Conservation (phyloP, 1,284 basidiomycete genomes). For the Takashimella koratensis region DNA sequence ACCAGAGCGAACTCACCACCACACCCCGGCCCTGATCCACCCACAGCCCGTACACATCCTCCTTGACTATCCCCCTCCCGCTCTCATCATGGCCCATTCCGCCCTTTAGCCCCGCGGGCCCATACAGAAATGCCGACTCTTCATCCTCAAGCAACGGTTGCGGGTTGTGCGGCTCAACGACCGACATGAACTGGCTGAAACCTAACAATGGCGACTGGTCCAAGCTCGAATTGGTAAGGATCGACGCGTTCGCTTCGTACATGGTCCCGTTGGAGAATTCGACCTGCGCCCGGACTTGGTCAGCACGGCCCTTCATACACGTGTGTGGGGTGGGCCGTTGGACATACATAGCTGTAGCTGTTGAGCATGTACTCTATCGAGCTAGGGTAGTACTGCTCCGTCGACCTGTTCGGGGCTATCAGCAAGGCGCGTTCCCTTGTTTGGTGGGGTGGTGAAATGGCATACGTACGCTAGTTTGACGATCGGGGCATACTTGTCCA, state of each 20-base stretch:
- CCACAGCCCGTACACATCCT: slow-evolving; percentile 44
- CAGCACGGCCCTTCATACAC: too few relatives aligned
- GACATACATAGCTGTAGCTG: slow-evolving; percentile 30
- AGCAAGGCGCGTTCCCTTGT: background rate
- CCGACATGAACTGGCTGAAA: slow-evolving; percentile 20
- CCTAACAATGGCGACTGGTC: slow-evolving; percentile 9
- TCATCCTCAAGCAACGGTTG: slow-evolving; percentile 31
- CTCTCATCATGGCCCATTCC: slow-evolving; percentile 17
- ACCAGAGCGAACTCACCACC: slow-evolving; percentile 39
- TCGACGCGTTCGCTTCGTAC: background rate
- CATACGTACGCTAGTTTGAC: slow-evolving; percentile 40
- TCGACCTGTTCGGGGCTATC: slow-evolving; percentile 17
- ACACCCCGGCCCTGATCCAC: slow-evolving; percentile 38
- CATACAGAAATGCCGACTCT: slow-evolving; percentile 33
- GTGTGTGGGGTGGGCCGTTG: background rate
- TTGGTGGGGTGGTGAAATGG: background rate
- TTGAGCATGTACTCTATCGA: slow-evolving; percentile 44
- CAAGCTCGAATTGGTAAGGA: background rate
- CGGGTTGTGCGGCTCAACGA: slow-evolving; percentile 33
- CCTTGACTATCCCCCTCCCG: slow-evolving; percentile 28
- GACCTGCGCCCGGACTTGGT: too few relatives aligned
- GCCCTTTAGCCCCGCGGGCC: slow-evolving; percentile 30
- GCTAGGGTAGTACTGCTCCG: slow-evolving; percentile 40
- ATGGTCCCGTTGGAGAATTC: slow-evolving; percentile 16
- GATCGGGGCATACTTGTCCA: slow-evolving; percentile 38